phyloP scores from a whole-genome alignment of 2,329 filamentous ascomycete species.

The Neoscytalidium dimidiatum region DNA sequence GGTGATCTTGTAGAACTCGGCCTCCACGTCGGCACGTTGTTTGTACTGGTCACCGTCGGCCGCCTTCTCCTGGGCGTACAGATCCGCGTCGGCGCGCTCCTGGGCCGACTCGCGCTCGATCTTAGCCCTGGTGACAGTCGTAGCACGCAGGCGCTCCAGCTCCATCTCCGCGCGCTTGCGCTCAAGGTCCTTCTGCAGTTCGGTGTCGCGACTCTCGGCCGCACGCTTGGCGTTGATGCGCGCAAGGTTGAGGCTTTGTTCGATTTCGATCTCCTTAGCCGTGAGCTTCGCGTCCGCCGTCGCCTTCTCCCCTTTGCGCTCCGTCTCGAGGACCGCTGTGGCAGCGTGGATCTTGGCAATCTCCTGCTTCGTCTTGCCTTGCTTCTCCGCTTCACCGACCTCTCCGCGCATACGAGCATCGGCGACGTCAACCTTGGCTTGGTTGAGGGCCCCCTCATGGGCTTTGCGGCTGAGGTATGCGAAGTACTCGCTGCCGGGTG shows the following conservation, averaged over 20 bases:
- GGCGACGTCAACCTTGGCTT: slow-evolving; percentile 66
- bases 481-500: slow-evolving; percentile 80
- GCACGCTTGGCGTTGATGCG: slow-evolving; percentile 72
- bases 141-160: slow-evolving; percentile 75
- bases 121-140: slow-evolving; percentile 75
- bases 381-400: slow-evolving; percentile 75
- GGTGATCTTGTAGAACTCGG: slow-evolving; percentile 45
- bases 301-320: slow-evolving; percentile 80
- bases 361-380: slow-evolving; percentile 79
- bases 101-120: slow-evolving; percentile 69
- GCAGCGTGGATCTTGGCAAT: slow-evolving; percentile 87
- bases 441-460: slow-evolving; percentile 81
- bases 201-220: slow-evolving; percentile 75
- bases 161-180: slow-evolving; percentile 76
- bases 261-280: slow-evolving; percentile 71
- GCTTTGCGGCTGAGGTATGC: slow-evolving; percentile 79
- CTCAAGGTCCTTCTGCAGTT: slow-evolving; percentile 77
- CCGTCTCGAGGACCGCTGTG: slow-evolving; percentile 81
- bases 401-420: slow-evolving; percentile 65
- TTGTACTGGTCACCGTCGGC: slow-evolving; percentile 60
- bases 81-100: slow-evolving; percentile 63
- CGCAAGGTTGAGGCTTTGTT: slow-evolving; percentile 73
- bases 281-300: slow-evolving; percentile 74
- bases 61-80: slow-evolving; percentile 51
- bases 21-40: slow-evolving; percentile 61